A percentile compares a stretch with the other conserved stretches of the same genome.
These are phyloP conservation scores for Phialophora expanda DNA, from an alignment of 2,329 filamentous ascomycete species.

Conservation along the genomic window DNA sequence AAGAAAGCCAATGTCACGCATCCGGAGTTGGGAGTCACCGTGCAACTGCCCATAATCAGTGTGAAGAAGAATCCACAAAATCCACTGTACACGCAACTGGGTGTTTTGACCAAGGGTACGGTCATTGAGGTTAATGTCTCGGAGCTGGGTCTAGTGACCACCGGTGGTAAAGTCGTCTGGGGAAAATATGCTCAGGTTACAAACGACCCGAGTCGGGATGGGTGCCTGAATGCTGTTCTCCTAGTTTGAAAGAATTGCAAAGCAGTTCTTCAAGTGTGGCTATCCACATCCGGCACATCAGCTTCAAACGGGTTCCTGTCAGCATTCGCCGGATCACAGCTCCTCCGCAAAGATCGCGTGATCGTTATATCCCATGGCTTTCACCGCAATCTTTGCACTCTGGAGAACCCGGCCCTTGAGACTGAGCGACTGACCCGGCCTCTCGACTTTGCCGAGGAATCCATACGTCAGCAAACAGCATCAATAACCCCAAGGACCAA, in stretches of 20 bases:
- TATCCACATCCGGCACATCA: not conserved
- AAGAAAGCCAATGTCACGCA: constrained; percentile 78
- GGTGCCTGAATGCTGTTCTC: constrained; percentile 61
- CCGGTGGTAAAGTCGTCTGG: constrained; percentile 92
- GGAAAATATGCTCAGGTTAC: constrained; percentile 75
- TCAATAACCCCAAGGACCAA: not conserved
- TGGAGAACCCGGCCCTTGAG: constrained; percentile 71
- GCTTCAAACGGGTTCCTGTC: not conserved
- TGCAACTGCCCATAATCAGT: constrained; percentile 79
- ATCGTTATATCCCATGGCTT: constrained; percentile 46
- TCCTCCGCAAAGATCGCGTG: constrained; percentile 42
- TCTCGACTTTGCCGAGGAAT: constrained; percentile 52
- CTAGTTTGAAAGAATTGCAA: constrained; percentile 31
- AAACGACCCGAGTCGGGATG: constrained; percentile 65
- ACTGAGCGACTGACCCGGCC: constrained; percentile 63
- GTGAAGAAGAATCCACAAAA: constrained; percentile 89
- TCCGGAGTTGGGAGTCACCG: constrained; percentile 81
- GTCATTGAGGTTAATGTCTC: constrained; percentile 91
- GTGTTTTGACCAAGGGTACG: constrained; percentile 84
- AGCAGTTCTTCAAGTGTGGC: not conserved
- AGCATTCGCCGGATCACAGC: constrained; percentile 19
- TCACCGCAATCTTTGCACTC: constrained; percentile 76
- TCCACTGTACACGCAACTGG: constrained; percentile 88
- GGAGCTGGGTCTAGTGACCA: constrained; percentile 88
- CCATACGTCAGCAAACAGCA: constrained; percentile 3